Evolutionary conservation across 164 flowering plant species (phyloP).

Genomic region (Dillenia turbinata): DNA sequence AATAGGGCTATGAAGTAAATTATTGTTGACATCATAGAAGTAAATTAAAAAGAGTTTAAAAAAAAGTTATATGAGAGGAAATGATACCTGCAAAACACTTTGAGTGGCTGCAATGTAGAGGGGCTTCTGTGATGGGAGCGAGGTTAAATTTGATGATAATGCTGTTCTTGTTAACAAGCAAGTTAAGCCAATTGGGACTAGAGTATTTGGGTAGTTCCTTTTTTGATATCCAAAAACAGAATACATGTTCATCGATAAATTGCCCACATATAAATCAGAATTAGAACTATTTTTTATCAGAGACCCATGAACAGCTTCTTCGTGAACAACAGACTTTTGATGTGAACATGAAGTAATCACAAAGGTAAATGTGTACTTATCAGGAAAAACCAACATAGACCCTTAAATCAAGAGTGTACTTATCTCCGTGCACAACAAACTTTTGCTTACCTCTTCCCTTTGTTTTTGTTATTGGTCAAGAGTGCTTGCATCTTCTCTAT

Average conservation of each 20-base stretch:
- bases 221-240: constrained; percentile 22
- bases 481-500: constrained; percentile 23
- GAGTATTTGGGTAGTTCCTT: too few species aligned
- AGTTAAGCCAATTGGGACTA: too few species aligned
- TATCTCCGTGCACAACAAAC: too few species aligned
- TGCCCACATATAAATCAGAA: constrained; percentile 34
- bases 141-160: too few species aligned
- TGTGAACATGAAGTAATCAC: constrained; percentile 38
- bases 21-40: too few species aligned
- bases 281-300: constrained; percentile 31
- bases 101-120: too few species aligned
- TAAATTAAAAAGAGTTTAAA: too few species aligned
- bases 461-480: constrained; percentile 17
- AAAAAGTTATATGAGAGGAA: too few species aligned
- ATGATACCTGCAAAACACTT: too few species aligned
- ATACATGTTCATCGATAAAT: constrained; percentile 42
- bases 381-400: constrained; percentile 26
- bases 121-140: too few species aligned
- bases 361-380: constrained; percentile 52
- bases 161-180: too few species aligned
- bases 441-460: constrained; percentile 30
- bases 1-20: too few species aligned
- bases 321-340: constrained; percentile 15
- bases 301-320: constrained; percentile 35
- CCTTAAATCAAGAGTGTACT: constrained; percentile 24